A percentile compares a stretch with the other conserved stretches of the same genome.
Conservation (phyloP, 192 early-diverging fungal species). For the Entomortierella beljakovae region DNA sequence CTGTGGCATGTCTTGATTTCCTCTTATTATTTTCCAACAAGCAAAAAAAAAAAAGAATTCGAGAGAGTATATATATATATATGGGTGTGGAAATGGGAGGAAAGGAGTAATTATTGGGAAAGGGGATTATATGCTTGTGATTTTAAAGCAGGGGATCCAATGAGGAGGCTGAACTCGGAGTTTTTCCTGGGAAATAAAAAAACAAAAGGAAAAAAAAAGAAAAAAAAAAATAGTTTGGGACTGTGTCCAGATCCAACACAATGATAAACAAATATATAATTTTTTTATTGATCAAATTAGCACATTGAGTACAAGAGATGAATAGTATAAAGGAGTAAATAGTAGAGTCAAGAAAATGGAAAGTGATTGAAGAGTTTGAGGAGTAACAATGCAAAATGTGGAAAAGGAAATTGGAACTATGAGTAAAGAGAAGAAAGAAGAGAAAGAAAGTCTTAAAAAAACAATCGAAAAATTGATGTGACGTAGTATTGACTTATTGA, state of each 20-base stretch:
- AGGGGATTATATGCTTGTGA: too few relatives aligned
- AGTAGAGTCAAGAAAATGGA: not conserved
- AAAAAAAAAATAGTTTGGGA: not conserved
- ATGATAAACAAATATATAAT: not conserved
- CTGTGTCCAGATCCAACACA: too few relatives aligned
- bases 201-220: not conserved
- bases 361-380: too few relatives aligned
- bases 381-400: too few relatives aligned
- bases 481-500: not conserved
- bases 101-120: too few relatives aligned
- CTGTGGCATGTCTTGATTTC: conserved; percentile 33
- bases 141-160: not conserved
- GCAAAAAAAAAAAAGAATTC: too few relatives aligned
- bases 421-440: not conserved
- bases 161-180: not conserved
- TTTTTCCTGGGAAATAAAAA: not conserved
- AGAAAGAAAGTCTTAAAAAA: too few relatives aligned
- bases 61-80: too few relatives aligned
- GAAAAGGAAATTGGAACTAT: not conserved
- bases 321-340: not conserved
- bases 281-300: not conserved
- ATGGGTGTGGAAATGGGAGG: too few relatives aligned
- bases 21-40: too few relatives aligned
- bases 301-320: too few relatives aligned
- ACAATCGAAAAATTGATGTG: not conserved